Base-by-base conservation (phyloP, 2,329 filamentous ascomycete species). In the Scedosporium minutisporum region DNA sequence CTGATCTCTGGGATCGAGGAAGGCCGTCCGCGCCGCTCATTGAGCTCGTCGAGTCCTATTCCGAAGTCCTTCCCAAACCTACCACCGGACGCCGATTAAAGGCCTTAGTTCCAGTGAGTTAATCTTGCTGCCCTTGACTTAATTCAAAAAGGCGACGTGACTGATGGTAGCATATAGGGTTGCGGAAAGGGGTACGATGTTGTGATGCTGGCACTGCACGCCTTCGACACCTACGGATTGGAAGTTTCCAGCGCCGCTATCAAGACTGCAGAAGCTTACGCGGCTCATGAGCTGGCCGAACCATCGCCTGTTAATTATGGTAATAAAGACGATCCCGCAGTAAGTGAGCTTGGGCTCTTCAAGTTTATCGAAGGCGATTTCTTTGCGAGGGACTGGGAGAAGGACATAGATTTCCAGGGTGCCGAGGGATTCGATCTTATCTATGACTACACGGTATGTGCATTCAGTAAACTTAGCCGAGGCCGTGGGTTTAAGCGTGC, bases 181-280 rank as follows among this genome's bases (percentile, higher is more conserved):
- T 61, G 60, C 48, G 60, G 48, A 4, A 61, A 61, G 59, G 60
- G 48, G 27, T 57, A 61, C 29, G 60, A 61, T 38, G 48, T 61
- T 25, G 60, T 51, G 18, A 61, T 57, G 60, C 33, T 57, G n/a
- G 48, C 60, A 10, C 48, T 61, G 6, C 60, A 57, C 48, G 48
- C 46, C 33, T 23, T 61, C 29, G 60, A 64, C 18, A 29, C 72
- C 4, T 63, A 65, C 0, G 68, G 67, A 2, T 48, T 61, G 27
- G 29, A 61, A 41, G 33, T 61, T 29, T 61, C 60, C 21, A 21
- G 38, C 14, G 53, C 7, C 18, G 48, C 46, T 12, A 29, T 33
- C 1, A 38, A 41, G 29, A 33, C 33, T 10, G 48, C 48, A 1
- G 16, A 38, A 25, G 48, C 46, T 2, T 57, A 61, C 6, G 48